These are phyloP conservation scores for Tetracladium marchalianum DNA, from an alignment of 495 filamentous ascomycete genomes.

Conservation along the genomic window DNA sequence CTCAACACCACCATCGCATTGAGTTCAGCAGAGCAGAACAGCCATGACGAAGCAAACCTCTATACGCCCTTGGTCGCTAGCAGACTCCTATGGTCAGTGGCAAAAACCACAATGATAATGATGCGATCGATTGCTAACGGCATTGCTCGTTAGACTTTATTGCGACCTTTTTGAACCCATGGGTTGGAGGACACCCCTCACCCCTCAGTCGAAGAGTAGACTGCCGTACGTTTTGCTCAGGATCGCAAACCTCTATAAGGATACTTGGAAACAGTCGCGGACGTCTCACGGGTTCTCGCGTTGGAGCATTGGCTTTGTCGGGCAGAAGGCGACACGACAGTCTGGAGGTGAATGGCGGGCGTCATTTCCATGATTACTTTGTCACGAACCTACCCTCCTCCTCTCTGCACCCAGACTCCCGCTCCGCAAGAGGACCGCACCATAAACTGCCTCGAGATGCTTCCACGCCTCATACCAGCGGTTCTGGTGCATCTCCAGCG, in stretches of 20 bases:
- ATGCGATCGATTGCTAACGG: neutral
- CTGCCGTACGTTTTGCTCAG: no score
- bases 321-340: neutral
- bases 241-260: no score
- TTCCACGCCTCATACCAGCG: slow-evolving; percentile 65
- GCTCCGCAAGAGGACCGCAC: slow-evolving; percentile 47
- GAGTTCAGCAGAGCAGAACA: slow-evolving; percentile 2
- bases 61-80: slow-evolving; percentile 12
- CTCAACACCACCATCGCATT: neutral
- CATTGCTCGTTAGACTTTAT: slow-evolving; percentile 10
- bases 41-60: neutral
- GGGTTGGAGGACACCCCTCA: neutral
- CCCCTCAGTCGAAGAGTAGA: no score
- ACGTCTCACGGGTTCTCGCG: no score
- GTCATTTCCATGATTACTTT: slow-evolving; percentile 89
- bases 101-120: neutral
- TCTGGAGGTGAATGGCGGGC: slow-evolving; percentile 22
- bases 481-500: slow-evolving; percentile 42
- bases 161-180: slow-evolving; percentile 12
- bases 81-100: slow-evolving; percentile 15
- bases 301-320: no score
- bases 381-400: slow-evolving; percentile 90
- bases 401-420: slow-evolving; percentile 83
- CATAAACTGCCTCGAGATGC: slow-evolving; percentile 79
- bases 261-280: no score